These are phyloP conservation scores for Sphenostylis stenocarpa DNA, from an alignment of 306 rosid species.

Conservation along the genomic window DNA sequence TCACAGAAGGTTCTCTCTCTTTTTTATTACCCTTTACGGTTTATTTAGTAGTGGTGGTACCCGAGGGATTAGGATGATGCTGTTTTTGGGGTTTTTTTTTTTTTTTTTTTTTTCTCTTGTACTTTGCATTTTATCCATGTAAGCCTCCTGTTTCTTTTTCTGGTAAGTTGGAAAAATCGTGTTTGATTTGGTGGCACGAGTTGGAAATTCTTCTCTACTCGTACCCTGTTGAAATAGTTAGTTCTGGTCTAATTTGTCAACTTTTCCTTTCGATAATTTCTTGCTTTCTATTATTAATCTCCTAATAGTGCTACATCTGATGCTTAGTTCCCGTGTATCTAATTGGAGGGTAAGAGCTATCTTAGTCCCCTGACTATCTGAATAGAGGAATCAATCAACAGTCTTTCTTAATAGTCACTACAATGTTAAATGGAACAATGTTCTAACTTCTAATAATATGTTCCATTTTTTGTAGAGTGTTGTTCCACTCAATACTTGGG, in stretches of 20 bases:
- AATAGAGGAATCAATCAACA: constrained; percentile 6
- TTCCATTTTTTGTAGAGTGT: constrained; percentile 57
- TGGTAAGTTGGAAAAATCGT: constrained; percentile 40
- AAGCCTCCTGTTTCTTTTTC: constrained; percentile 47
- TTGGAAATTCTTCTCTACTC: constrained; percentile 22
- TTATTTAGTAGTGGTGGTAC: constrained; percentile 27
- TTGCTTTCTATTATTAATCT: background rate
- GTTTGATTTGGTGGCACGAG: constrained; percentile 36
- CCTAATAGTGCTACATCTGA: background rate
- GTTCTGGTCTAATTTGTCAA: constrained; percentile 5
- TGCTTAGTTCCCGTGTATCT: background rate
- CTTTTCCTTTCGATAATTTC: background rate
- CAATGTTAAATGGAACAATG: background rate
- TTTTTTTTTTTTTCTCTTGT: constrained; percentile 40
- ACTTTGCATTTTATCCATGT: constrained; percentile 36
- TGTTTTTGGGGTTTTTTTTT: constrained; percentile 29
- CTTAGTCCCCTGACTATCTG: background rate
- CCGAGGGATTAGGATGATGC: background rate
- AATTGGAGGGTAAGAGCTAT: background rate
- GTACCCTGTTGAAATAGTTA: background rate
- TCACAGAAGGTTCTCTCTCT: constrained; percentile 14
- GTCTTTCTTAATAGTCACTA: background rate
- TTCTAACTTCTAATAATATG: constrained; percentile 24
- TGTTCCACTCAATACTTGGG: constrained; percentile 95
- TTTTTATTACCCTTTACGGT: constrained; percentile 1